Evolutionary conservation across 148 eudicot genomes (phyloP).

Genomic region (Selenicereus undatus): DNA sequence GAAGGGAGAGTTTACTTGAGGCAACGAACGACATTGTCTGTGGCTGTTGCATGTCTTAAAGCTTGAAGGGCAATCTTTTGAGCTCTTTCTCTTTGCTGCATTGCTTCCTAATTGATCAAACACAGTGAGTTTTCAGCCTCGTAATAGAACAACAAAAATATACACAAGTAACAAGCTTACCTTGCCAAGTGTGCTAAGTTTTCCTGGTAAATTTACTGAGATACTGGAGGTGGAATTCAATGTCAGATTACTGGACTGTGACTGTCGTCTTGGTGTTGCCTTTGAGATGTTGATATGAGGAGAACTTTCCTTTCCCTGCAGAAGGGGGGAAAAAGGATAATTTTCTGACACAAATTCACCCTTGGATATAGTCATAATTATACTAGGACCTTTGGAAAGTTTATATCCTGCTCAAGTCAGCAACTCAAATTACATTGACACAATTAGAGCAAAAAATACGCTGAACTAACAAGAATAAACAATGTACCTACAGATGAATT

Average conservation of each 20-base stretch:
- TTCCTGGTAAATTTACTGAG: slow-evolving; percentile 69
- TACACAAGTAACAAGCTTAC: slow-evolving; percentile 28
- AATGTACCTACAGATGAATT: slow-evolving; percentile 89
- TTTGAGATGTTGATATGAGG: slow-evolving; percentile 52
- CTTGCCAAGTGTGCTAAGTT: slow-evolving; percentile 63
- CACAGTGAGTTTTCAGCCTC: background rate
- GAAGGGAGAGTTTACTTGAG: slow-evolving; percentile 30
- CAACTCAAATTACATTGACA: background rate
- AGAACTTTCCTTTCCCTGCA: slow-evolving; percentile 71
- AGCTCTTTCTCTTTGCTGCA: slow-evolving; percentile 82
- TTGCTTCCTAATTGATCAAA: slow-evolving; percentile 37
- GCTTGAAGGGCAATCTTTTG: slow-evolving; percentile 94
- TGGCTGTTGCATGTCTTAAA: slow-evolving; percentile 78
- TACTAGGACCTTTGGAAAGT: background rate
- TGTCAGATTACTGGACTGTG: slow-evolving; percentile 42
- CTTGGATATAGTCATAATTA: background rate
- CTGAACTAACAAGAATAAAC: slow-evolving; percentile 18
- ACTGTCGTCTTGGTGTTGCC: slow-evolving; percentile 33
- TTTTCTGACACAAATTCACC: background rate
- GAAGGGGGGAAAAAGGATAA: background rate
- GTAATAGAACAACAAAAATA: background rate
- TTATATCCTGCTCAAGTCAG: no score
- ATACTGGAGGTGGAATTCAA: slow-evolving; percentile 34
- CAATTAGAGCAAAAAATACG: background rate
- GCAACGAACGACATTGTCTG: slow-evolving; percentile 61